Percentiles rank a stretch among this genome's conserved stretches.
phyloP scores from a whole-genome alignment of 2,329 filamentous ascomycete species.

The Colletotrichum sp. region DNA sequence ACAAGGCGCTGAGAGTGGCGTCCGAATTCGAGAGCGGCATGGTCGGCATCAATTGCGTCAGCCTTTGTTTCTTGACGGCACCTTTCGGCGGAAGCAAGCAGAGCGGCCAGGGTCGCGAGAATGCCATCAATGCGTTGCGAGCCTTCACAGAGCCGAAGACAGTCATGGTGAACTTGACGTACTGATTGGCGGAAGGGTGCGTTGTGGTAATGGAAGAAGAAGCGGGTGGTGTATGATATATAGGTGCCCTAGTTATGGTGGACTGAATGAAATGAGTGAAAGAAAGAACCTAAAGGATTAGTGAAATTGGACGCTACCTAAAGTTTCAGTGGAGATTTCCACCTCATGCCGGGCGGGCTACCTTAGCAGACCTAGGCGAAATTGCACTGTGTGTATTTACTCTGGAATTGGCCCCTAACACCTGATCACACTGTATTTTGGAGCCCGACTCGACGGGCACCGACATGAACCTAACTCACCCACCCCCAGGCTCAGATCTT shows the following conservation, averaged over 20 bases:
- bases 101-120: conserved; percentile 53
- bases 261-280: not conserved
- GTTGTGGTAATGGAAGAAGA: not conserved
- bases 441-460: not conserved
- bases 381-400: not conserved
- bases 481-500: conserved; percentile 20
- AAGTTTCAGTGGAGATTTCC: not conserved
- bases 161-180: conserved; percentile 46
- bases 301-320: not conserved
- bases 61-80: conserved; percentile 37
- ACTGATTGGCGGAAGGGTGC: not conserved
- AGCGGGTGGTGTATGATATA: not conserved
- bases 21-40: conserved; percentile 68
- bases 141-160: conserved; percentile 56
- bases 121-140: conserved; percentile 49
- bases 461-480: not conserved
- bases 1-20: conserved; percentile 60
- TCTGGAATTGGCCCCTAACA: not conserved
- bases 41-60: conserved; percentile 68
- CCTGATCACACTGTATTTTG: not conserved
- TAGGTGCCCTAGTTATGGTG: not conserved
- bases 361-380: not conserved
- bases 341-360: not conserved
- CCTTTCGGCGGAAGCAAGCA: conserved; percentile 58
- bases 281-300: not conserved